Evolutionary conservation across 1,284 basidiomycete species (phyloP).

Genomic region (Cutaneotrichosporon dermatis): DNA sequence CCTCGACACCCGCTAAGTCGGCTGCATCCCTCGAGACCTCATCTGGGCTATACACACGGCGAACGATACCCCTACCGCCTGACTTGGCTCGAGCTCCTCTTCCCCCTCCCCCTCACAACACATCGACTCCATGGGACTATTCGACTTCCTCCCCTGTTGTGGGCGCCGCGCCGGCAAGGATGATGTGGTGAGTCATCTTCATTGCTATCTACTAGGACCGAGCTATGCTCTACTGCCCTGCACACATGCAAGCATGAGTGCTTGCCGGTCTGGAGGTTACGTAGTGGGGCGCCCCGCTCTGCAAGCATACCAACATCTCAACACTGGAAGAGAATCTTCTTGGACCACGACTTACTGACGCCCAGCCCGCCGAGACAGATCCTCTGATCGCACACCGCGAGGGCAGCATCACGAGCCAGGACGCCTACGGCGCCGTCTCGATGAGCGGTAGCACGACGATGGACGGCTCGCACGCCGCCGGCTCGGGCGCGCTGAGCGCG

Average conservation of each 20-base stretch:
- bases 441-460: constrained; percentile 3
- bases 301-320: background rate
- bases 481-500: constrained; percentile 8
- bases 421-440: constrained; percentile 14
- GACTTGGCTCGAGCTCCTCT: background rate
- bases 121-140: constrained; percentile 8
- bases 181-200: constrained; percentile 9
- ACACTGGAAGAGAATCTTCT: background rate
- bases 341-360: background rate
- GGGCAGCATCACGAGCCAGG: constrained; percentile 16
- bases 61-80: too few relatives aligned
- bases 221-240: background rate
- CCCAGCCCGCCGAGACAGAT: constrained; percentile 9
- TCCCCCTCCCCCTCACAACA: background rate
- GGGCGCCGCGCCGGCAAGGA: constrained; percentile 8
- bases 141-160: constrained; percentile 17
- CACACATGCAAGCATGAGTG: too few relatives aligned
- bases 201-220: background rate
- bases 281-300: background rate
- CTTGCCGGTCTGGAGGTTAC: too few relatives aligned
- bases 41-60: too few relatives aligned
- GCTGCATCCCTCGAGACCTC: too few relatives aligned
- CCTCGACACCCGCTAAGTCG: too few relatives aligned
- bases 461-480: constrained; percentile 4
- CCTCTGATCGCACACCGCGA: constrained; percentile 13